Evolutionary conservation across 192 early-diverging fungal genomes (phyloP).

Genomic region (Gonapodya sp.): DNA sequence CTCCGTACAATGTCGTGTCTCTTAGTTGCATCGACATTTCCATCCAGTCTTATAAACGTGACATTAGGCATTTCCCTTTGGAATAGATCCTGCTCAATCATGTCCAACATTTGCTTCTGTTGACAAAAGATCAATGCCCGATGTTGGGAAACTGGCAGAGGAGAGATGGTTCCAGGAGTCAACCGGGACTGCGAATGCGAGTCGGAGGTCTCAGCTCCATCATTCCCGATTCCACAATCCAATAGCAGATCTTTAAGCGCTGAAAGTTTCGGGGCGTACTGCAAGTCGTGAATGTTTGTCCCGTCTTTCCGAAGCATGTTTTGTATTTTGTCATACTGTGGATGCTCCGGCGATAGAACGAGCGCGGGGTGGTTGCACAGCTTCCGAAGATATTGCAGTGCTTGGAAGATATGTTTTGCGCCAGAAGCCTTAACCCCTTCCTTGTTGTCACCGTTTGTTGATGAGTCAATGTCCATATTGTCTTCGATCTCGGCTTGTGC

Average conservation of each 20-base stretch:
- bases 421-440: slow-evolving; percentile 19
- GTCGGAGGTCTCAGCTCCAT: slow-evolving; percentile 18
- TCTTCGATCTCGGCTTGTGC: slow-evolving; percentile 31
- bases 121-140: slow-evolving; percentile 96
- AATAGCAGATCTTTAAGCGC: slow-evolving; percentile 81
- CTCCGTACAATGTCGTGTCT: slow-evolving; percentile 85
- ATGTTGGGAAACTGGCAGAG: slow-evolving; percentile 50
- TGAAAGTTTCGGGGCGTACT: slow-evolving; percentile 81
- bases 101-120: slow-evolving; percentile 89
- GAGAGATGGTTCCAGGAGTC: slow-evolving; percentile 41
- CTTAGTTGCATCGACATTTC: slow-evolving; percentile 65
- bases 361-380: slow-evolving; percentile 87
- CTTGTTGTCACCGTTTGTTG: slow-evolving; percentile 27
- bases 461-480: slow-evolving; percentile 34
- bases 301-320: slow-evolving; percentile 40
- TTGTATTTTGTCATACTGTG: slow-evolving; percentile 63
- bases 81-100: slow-evolving; percentile 89
- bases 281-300: slow-evolving; percentile 56
- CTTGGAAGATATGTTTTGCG: slow-evolving; percentile 92
- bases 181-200: slow-evolving; percentile 23
- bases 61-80: slow-evolving; percentile 72
- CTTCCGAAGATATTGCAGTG: slow-evolving; percentile 89
- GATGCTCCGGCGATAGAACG: slow-evolving; percentile 83
- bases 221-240: slow-evolving; percentile 89
- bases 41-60: slow-evolving; percentile 90